Conservation (phyloP, 495 filamentous ascomycete species). For the Aspergillus avenaceus region DNA sequence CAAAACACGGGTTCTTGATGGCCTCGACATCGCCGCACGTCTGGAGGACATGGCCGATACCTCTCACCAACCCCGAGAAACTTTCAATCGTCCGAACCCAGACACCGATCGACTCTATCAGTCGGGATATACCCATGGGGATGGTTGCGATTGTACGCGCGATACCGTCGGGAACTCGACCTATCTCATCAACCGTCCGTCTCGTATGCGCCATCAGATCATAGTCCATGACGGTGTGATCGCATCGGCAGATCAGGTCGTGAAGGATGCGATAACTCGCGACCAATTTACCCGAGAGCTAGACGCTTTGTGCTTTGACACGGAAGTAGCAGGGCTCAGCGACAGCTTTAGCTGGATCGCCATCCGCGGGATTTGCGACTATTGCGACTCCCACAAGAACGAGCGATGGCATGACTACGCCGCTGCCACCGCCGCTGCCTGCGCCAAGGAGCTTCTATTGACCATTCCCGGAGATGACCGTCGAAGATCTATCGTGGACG, state of each 20-base stretch:
- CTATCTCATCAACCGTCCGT: background rate
- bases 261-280: constrained; percentile 7
- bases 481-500: too few species aligned
- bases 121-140: background rate
- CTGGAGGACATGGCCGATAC: background rate
- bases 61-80: background rate
- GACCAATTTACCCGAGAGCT: constrained; percentile 13
- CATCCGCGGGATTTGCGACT: constrained; percentile 28
- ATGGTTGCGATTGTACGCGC: background rate
- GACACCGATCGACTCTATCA: background rate
- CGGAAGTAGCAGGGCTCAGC: constrained; percentile 9
- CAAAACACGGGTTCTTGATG: background rate
- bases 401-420: constrained; percentile 25
- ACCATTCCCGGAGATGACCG: background rate
- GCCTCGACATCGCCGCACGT: background rate
- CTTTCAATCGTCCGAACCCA: background rate
- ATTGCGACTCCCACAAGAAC: constrained; percentile 27
- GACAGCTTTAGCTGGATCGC: constrained; percentile 19
- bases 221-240: constrained; percentile 12
- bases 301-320: constrained; percentile 13
- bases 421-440: constrained; percentile 20
- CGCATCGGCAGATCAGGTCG: constrained; percentile 8
- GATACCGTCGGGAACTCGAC: background rate
- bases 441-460: background rate
- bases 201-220: background rate